A percentile compares a stretch with the other conserved stretches of the same genome.
Evolutionary conservation across 2,329 filamentous ascomycete genomes (phyloP).

Genomic region (Nemania serpens): DNA sequence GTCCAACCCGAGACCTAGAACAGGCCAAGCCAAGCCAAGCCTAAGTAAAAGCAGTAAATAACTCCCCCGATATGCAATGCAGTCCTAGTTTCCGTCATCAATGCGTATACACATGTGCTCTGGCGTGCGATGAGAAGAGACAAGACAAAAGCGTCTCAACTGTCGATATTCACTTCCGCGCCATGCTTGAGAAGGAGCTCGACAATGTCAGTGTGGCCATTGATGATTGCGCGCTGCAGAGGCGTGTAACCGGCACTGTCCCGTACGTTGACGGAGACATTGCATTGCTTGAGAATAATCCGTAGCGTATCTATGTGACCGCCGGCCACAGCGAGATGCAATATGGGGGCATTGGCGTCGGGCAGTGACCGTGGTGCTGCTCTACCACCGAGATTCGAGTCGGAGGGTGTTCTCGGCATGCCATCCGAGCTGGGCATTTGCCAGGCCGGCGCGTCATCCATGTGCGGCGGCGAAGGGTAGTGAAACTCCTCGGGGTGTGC

Average conservation of each 20-base stretch:
- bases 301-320: slow-evolving; percentile 35
- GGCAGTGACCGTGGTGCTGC: slow-evolving; percentile 29
- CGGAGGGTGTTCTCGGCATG: slow-evolving; percentile 16
- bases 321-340: slow-evolving; percentile 34
- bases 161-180: slow-evolving; percentile 29
- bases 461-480: slow-evolving; percentile 31
- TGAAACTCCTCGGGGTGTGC: slow-evolving; percentile 30
- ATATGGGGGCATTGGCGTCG: slow-evolving; percentile 32
- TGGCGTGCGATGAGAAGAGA: background rate
- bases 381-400: slow-evolving; percentile 23
- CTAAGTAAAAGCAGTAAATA: slow-evolving; percentile 18
- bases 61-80: slow-evolving; percentile 29
- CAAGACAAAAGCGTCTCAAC: slow-evolving; percentile 7
- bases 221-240: slow-evolving; percentile 34
- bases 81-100: slow-evolving; percentile 22
- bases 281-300: slow-evolving; percentile 33
- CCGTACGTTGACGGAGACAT: slow-evolving; percentile 32
- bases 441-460: slow-evolving; percentile 29
- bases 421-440: slow-evolving; percentile 20
- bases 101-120: slow-evolving; percentile 25
- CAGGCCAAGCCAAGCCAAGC: slow-evolving; percentile 12
- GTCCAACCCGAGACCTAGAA: slow-evolving; percentile 9
- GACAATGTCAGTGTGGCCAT: slow-evolving; percentile 36
- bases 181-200: slow-evolving; percentile 33
- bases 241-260: slow-evolving; percentile 34